Percentiles rank a stretch among this genome's conserved stretches.
Evolutionary conservation across 495 filamentous ascomycete species (phyloP).

Genomic region (Aspergillus egyptiacus): DNA sequence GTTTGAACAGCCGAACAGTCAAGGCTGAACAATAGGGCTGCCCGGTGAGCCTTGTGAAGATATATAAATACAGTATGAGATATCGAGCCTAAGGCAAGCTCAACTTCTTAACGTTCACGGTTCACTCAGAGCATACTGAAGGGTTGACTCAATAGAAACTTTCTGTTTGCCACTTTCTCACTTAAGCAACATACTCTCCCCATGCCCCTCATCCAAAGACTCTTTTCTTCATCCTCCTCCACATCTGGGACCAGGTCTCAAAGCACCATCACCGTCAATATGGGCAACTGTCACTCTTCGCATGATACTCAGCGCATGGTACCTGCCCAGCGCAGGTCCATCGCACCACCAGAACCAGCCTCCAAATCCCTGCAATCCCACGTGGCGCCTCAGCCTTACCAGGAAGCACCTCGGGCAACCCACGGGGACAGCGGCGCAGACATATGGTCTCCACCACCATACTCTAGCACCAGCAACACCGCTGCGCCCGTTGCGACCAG

Average conservation of each 20-base stretch:
- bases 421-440: not conserved
- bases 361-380: constrained; percentile 4
- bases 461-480: constrained; percentile 12
- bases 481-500: not conserved
- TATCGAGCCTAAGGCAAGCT: too few species aligned
- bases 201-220: constrained; percentile 7
- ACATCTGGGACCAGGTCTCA: not conserved
- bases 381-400: constrained; percentile 1
- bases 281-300: constrained; percentile 11
- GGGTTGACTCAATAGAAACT: not conserved
- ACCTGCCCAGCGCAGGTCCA: constrained; percentile 1
- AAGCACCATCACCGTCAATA: not conserved
- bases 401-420: not conserved
- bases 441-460: constrained; percentile 31
- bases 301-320: not conserved
- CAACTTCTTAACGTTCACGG: too few species aligned
- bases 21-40: too few species aligned
- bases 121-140: too few species aligned
- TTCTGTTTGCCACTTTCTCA: not conserved
- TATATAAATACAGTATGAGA: too few species aligned
- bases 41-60: too few species aligned
- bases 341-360: not conserved
- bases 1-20: too few species aligned
- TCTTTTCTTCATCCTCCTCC: constrained; percentile 2
- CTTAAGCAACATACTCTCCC: not conserved